These are phyloP conservation scores for Perkinsus marinus DNA, from an alignment of 169 alveolate species.

Conservation along the genomic window DNA sequence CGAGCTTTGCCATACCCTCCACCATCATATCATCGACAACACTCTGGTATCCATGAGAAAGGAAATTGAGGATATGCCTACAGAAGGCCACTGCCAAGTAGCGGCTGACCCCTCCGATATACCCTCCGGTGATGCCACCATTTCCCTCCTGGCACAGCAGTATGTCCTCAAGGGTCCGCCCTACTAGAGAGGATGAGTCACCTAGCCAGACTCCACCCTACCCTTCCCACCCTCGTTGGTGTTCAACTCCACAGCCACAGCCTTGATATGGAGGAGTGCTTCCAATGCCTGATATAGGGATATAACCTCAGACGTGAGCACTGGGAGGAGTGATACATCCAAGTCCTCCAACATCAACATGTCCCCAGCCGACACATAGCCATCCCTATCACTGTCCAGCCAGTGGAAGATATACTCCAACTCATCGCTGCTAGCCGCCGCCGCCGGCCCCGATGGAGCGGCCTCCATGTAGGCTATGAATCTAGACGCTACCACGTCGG, in stretches of 20 bases:
- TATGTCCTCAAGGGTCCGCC: background rate
- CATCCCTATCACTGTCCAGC: background rate
- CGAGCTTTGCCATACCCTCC: background rate
- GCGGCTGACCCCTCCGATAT: background rate
- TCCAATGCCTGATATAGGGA: background rate
- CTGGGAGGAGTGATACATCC: background rate
- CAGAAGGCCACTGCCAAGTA: background rate
- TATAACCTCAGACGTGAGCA: no score
- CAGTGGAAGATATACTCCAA: background rate
- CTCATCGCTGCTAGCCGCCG: background rate
- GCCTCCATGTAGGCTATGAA: background rate
- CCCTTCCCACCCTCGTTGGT: background rate
- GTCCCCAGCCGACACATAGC: background rate
- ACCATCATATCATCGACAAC: background rate
- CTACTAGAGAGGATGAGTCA: background rate
- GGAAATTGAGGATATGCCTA: background rate
- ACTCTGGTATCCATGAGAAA: background rate
- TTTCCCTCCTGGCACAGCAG: background rate
- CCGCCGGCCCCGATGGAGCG: background rate
- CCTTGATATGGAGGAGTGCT: background rate
- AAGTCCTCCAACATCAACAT: background rate
- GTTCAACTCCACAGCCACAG: background rate
- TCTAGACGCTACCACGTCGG: background rate
- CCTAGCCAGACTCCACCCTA: background rate
- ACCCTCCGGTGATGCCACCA: background rate